phyloP scores from a whole-genome alignment of 2,329 filamentous ascomycete species.

The Camillea tinctor region DNA sequence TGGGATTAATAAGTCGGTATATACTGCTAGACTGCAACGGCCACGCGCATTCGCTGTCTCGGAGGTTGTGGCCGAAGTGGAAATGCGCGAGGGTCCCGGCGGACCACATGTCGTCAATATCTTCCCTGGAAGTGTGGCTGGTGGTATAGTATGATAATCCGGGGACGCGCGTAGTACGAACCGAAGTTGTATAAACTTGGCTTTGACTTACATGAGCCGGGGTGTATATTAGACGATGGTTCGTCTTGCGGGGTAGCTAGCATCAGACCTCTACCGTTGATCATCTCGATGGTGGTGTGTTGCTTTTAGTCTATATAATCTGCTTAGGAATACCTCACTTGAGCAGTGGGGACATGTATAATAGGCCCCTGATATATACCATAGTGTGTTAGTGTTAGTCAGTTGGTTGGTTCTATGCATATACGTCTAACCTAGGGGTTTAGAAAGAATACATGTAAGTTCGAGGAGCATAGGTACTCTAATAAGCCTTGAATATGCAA shows the following conservation, averaged over 20 bases:
- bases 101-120: constrained; percentile 4
- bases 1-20: constrained; percentile 6
- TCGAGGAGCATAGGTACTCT: not conserved
- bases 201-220: not conserved
- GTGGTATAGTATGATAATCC: not conserved
- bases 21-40: constrained; percentile 1
- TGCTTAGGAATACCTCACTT: not conserved
- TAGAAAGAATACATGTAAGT: not conserved
- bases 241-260: not conserved
- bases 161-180: not conserved
- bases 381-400: not conserved
- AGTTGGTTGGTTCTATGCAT: not conserved
- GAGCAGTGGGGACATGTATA: not conserved
- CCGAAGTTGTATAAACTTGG: not conserved
- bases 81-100: constrained; percentile 6
- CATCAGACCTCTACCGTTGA: not conserved
- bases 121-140: not conserved
- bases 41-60: constrained; percentile 23
- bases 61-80: constrained; percentile 17
- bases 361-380: not conserved
- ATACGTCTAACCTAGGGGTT: not conserved
- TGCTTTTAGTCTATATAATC: not conserved
- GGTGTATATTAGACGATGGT: not conserved
- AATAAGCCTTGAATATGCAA: not conserved
- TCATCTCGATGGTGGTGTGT: not conserved